Percentiles rank a stretch among this genome's conserved stretches.
These are phyloP conservation scores for Thyridium curvatum DNA, from an alignment of 2,329 filamentous ascomycete genomes.

Conservation along the genomic window DNA sequence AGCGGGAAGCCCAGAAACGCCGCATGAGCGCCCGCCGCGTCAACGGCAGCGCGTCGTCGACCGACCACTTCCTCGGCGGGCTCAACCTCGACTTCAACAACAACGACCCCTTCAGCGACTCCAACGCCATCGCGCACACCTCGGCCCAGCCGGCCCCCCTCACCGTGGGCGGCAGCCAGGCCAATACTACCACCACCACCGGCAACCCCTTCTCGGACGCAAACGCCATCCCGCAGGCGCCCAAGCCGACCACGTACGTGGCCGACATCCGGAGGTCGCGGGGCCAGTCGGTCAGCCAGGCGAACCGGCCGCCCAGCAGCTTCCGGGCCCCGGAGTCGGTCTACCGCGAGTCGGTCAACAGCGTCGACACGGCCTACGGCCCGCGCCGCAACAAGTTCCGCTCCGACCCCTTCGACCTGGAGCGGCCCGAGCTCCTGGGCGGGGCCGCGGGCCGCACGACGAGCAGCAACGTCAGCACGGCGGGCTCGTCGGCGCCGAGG, in stretches of 20 bases:
- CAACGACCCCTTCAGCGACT: constrained; percentile 42
- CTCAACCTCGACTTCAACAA: constrained; percentile 27
- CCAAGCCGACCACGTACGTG: constrained; percentile 34
- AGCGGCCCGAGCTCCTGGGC: constrained; percentile 40
- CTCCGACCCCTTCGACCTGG: constrained; percentile 61
- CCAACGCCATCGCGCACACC: constrained; percentile 30
- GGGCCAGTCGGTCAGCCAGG: constrained; percentile 31
- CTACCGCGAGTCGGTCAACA: constrained; percentile 37
- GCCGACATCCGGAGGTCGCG: constrained; percentile 42
- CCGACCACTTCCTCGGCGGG: constrained; percentile 31
- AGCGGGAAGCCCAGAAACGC: constrained; percentile 27
- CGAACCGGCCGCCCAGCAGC: constrained; percentile 13
- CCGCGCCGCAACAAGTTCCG: constrained; percentile 48
- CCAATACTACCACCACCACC: constrained; percentile 16
- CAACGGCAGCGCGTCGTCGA: constrained; percentile 24
- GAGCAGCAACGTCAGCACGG: constrained; percentile 19
- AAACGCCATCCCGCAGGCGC: constrained; percentile 31
- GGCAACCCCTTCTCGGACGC: constrained; percentile 41
- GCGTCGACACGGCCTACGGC: constrained; percentile 30
- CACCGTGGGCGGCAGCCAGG: constrained; percentile 17
- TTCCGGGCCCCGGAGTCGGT: constrained; percentile 13
- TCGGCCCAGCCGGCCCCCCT: constrained; percentile 32
- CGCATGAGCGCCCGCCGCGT: constrained; percentile 19
- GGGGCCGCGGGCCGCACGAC: constrained; percentile 15
- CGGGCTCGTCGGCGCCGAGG: constrained; percentile 10